Base-by-base conservation (phyloP, 331 rosid species). In the Telfairia occidentalis region DNA sequence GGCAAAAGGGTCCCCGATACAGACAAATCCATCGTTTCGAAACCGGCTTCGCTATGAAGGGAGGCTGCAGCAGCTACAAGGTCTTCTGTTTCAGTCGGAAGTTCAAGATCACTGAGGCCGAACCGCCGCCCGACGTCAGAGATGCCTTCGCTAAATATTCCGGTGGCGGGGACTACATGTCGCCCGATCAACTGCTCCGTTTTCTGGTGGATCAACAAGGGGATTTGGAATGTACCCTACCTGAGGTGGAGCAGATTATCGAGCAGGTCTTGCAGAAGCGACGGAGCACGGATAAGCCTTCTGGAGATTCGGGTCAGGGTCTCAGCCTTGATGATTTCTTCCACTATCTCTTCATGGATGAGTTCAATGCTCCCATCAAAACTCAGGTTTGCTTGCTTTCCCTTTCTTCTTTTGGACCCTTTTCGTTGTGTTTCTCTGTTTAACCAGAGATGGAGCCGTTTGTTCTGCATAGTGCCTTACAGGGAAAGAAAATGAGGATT, bases 121-220 rank as follows among this genome's bases (percentile, higher is more conserved):
- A 61, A 18, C 84, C 88, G 7, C 87, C 90, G 4, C 8, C 81
- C 12, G 90, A 87, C 80, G 81, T 87, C 53, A 74, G 61, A 78
- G 71, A 77, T 5, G 70, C 59, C n/a, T 87, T 82, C 82, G 5
- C 80, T 6, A 15, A 28, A 26, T 87, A 69, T 78, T 4, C 90
- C 12, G 82, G 9, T 7, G 85, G 81, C 29, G 75, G 54, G 0
- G 84, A 79, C 15, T 50, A 0, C 55, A 78, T 87, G 84, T 73
- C 84, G 2, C 30, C 77, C 32, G 84, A 84, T 30, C 88, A 87
- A 78, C 74, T 87, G 65, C 87, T 35, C 24, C 79, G 72, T 2
- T 87, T 87, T 43, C 29, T 84, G 52, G 79, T 76, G 37, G 90
- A 84, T 38, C 82, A 81, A 40, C 88, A 87, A 73, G 71, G 78